Conservation (phyloP, 371 early-diverging fungal species). For the Batkoa obscura region DNA sequence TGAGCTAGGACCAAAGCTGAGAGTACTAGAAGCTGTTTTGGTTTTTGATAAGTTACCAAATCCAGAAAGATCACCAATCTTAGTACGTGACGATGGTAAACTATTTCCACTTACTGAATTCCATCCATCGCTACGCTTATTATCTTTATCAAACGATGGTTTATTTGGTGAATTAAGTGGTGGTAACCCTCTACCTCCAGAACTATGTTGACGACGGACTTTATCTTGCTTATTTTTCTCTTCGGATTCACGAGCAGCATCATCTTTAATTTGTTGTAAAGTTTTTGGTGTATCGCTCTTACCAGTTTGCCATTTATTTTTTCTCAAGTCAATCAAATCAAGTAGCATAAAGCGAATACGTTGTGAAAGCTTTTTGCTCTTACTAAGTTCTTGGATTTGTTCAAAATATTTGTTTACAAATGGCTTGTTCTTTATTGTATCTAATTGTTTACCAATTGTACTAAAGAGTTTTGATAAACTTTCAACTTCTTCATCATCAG, state of each 20-base stretch:
- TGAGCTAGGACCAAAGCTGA: constrained; percentile 1
- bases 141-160: neutral
- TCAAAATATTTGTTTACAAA: constrained; percentile 57
- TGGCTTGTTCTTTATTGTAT: constrained; percentile 17
- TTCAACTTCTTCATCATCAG: constrained; percentile 73
- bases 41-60: constrained; percentile 61
- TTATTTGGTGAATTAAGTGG: neutral
- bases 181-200: constrained; percentile 23
- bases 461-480: constrained; percentile 74
- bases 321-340: constrained; percentile 81
- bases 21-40: constrained; percentile 17
- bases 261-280: constrained; percentile 74
- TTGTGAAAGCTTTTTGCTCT: constrained; percentile 40
- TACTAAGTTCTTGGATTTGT: constrained; percentile 46
- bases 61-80: constrained; percentile 44
- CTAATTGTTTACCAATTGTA: constrained; percentile 42
- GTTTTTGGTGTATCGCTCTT: constrained; percentile 35
- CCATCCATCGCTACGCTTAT: constrained; percentile 42
- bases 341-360: constrained; percentile 84
- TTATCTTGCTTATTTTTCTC: constrained; percentile 27
- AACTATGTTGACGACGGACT: constrained; percentile 42
- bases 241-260: constrained; percentile 39
- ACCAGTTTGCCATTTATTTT: constrained; percentile 59
- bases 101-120: constrained; percentile 34
- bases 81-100: constrained; percentile 14